Evolutionary conservation across 306 rosid genomes (phyloP).

Genomic region (Parietaria judaica): DNA sequence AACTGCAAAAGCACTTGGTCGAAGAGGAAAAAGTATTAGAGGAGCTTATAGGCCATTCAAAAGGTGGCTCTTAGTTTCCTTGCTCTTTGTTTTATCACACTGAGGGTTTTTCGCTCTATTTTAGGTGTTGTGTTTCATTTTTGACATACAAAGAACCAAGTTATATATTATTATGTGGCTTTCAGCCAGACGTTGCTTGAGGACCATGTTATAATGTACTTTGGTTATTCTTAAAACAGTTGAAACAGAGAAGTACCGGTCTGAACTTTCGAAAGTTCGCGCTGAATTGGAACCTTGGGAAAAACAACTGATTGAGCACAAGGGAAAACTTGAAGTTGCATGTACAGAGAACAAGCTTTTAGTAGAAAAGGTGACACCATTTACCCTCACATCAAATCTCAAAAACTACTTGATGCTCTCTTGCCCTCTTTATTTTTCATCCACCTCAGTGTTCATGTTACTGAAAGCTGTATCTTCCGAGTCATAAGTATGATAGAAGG

Average conservation of each 20-base stretch:
- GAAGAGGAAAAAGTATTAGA: constrained; percentile 79
- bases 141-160: neutral
- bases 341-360: constrained; percentile 62
- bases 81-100: neutral
- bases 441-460: neutral
- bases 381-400: too few relatives aligned
- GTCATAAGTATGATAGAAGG: too few relatives aligned
- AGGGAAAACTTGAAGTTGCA: constrained; percentile 87
- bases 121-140: neutral
- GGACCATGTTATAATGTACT: neutral
- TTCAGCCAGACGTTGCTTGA: neutral
- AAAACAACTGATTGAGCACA: constrained; percentile 75
- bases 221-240: constrained; percentile 39
- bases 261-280: constrained; percentile 77
- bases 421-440: neutral
- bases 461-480: too few relatives aligned
- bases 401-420: too few relatives aligned
- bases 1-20: constrained; percentile 57
- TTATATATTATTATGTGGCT: neutral
- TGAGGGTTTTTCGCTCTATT: neutral
- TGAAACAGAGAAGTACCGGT: constrained; percentile 73
- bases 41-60: constrained; percentile 65
- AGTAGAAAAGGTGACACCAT: constrained; percentile 59
- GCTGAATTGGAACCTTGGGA: constrained; percentile 97
- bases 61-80: constrained; percentile 38